Base-by-base conservation (phyloP, 2,329 filamentous ascomycete species). In the Parafenestella ontariensis region DNA sequence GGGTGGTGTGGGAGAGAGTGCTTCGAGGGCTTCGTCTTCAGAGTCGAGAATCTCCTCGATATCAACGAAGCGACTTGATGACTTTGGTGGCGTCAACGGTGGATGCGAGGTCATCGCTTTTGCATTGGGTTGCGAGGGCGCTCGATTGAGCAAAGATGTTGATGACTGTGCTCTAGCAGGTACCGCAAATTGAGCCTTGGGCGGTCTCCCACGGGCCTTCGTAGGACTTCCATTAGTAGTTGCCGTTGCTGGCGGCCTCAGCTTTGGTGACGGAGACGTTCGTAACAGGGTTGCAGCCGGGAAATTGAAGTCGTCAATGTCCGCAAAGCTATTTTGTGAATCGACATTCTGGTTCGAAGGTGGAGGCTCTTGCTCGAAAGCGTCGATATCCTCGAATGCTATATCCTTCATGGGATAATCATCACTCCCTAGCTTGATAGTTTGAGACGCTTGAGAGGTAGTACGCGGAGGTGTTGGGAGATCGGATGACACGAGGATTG, bases 41-140 rank as follows among this genome's bases (percentile, higher is more conserved):
- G 75, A 77, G 56, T 78, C 76, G 3, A 72, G 58, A 24, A 78
- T 77, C 17, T 77, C 75, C 23, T 77, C 75, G 18, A 77, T 69
- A 36, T 73, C 59, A 13, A 64, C 52, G 52, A 73, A 76, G 6
- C 71, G 66, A 7, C 54, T 48, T 13, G 58, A 62, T 8, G 61
- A 59, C 34, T 47, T 59, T 1, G 62, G 61, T 17, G 69, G 65
- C 10, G 59, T 62, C 0, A 50, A 48, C 5, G 51, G 49, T 4
- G 44, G 29, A 4, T 42, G 23, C 6, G 40, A 20, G 5, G 26
- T 26, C 6, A 10, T 34, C 9, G 45, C 58, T 23, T 48, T 52
- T 13, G n/a, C 17, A 8, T 29, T 41, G 23, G 46, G 18, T 53
- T 48, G 54, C n/a, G 49, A 20, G 1, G 46, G 17, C 2, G 39